These are phyloP conservation scores for Solanum hybrid DNA, from an alignment of 305 asterid genomes.

Conservation along the genomic window DNA sequence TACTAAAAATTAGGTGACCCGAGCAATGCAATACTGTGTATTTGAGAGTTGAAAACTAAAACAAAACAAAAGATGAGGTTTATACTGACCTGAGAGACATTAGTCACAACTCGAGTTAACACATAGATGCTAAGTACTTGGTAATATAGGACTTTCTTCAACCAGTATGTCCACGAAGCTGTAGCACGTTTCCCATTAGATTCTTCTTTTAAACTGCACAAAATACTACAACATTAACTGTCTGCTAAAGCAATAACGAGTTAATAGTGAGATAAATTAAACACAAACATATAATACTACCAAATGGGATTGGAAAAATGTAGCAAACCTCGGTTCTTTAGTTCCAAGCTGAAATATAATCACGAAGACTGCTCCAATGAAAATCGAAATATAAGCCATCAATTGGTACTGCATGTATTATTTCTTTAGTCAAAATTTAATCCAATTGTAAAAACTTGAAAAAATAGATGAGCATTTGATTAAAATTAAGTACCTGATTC, in stretches of 20 bases:
- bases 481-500: conserved; percentile 40
- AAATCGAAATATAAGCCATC: conserved; percentile 64
- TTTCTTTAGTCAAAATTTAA: background rate
- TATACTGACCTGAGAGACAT: conserved; percentile 70
- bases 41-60: background rate
- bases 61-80: background rate
- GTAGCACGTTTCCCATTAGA: conserved; percentile 36
- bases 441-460: background rate
- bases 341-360: conserved; percentile 61
- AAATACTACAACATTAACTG: background rate
- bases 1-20: background rate
- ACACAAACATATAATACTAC: background rate
- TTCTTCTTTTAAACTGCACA: conserved; percentile 46
- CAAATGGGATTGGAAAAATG: background rate
- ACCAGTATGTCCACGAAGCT: conserved; percentile 71
- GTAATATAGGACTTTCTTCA: conserved; percentile 54
- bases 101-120: conserved; percentile 65
- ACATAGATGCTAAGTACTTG: conserved; percentile 80
- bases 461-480: background rate
- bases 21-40: background rate
- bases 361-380: conserved; percentile 66
- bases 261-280: background rate
- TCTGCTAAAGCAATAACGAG: background rate
- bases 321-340: conserved; percentile 64
- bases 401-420: conserved; percentile 51